phyloP scores from a whole-genome alignment of 2,329 filamentous ascomycete genomes.

The Malbranchea zuffiana region DNA sequence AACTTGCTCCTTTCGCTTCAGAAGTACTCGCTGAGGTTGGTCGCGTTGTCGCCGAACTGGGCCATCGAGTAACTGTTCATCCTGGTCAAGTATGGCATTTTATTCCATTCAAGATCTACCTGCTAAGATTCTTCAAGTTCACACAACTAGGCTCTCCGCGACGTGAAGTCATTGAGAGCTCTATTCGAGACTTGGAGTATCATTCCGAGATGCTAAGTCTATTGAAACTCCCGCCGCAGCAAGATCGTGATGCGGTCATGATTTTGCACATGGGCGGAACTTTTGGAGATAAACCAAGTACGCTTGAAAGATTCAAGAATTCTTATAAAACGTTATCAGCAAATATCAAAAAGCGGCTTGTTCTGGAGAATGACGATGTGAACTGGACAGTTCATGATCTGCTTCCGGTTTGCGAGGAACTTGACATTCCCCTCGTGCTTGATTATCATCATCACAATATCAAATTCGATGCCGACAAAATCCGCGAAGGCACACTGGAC shows the following conservation, averaged over 20 bases:
- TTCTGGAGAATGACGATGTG: constrained; percentile 91
- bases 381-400: constrained; percentile 87
- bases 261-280: constrained; percentile 87
- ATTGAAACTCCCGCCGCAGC: constrained; percentile 64
- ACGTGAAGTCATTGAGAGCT: constrained; percentile 61
- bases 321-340: constrained; percentile 60
- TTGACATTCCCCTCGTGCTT: constrained; percentile 86
- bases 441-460: constrained; percentile 97
- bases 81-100: constrained; percentile 54
- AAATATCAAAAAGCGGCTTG: constrained; percentile 65
- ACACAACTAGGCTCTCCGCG: constrained; percentile 83
- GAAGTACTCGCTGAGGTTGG: constrained; percentile 67
- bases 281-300: constrained; percentile 75
- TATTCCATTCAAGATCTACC: not conserved
- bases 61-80: constrained; percentile 79
- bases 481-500: constrained; percentile 76
- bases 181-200: constrained; percentile 74
- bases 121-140: constrained; percentile 42
- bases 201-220: constrained; percentile 76
- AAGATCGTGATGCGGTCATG: constrained; percentile 80
- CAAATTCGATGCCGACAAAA: constrained; percentile 59
- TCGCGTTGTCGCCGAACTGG: constrained; percentile 61
- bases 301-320: constrained; percentile 63
- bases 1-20: constrained; percentile 69
- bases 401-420: constrained; percentile 77